Base-by-base conservation (phyloP, 805 yeast genomes). In the Torulaspora delbrueckii region DNA sequence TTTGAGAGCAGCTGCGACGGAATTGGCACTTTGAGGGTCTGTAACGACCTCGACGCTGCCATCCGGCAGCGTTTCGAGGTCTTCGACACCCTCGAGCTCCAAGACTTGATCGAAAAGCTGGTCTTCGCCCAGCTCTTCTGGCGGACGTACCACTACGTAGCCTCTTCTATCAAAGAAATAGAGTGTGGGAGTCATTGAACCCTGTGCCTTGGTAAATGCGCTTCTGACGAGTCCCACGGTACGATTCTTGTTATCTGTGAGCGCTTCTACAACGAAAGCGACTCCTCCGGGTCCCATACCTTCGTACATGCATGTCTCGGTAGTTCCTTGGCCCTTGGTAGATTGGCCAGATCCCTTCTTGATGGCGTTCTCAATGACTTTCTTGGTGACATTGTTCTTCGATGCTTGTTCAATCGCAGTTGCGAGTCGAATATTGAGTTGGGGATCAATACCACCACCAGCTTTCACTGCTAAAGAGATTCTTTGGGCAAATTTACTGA, bases 251-350 rank as follows among this genome's bases (percentile, higher is more conserved):
- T 88, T 91, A 61, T 91, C 96, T 0, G 98, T 91, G 40, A 81
- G 72, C 0, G 96, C 90, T 58, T 88, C 96, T 4, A 91, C 80
- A 3, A 91, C 76, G 37, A 89, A 72, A 0, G 96, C 86, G 2
- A 86, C 86, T 2, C 96, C 96, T 1, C 90, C 95, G 0, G 96
- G 96, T 0, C 91, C 97, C 63, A 89, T 72, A 12, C 93, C 96
- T 63, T 93, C 98, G 65, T 90, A 93, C 8, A 77, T 62, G 25
- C 82, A 86, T 9, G 74, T 64, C 46, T 78, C 84, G 47, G 66
- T 72, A 3, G 72, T 73, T 24, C 73, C 70, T 26, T 70, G 73
- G 30, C 72, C 67, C 24, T 75, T 53, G 16, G 52, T 49, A 1
- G 90, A 3, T 52, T 47, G 31, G 45, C 42, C 96, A 1, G 82